Evolutionary conservation across 768 basidiomycete species (phyloP).

Genomic region (Boletus subparvulus): DNA sequence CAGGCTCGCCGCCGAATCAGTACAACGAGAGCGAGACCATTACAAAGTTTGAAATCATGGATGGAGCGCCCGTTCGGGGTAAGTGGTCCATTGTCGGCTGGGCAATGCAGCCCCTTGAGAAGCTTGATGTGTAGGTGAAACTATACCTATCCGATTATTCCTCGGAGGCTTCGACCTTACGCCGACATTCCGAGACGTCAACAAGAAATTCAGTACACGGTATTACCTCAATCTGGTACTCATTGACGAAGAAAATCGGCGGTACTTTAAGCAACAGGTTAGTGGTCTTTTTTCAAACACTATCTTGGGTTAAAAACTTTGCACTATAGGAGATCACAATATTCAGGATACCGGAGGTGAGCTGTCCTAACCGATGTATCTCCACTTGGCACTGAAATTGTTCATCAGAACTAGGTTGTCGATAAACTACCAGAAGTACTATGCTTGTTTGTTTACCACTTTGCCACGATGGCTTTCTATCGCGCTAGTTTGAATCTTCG

Average conservation of each 20-base stretch:
- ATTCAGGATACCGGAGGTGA: slow-evolving; percentile 85
- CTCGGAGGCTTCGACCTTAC: slow-evolving; percentile 98
- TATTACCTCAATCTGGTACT: slow-evolving; percentile 98
- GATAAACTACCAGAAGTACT: not conserved
- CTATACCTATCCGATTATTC: slow-evolving; percentile 96
- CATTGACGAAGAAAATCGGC: slow-evolving; percentile 96
- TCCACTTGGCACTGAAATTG: slow-evolving; percentile 1
- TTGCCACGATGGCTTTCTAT: slow-evolving; percentile 1
- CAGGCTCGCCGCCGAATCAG: slow-evolving; percentile 96
- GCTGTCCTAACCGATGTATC: slow-evolving; percentile 13
- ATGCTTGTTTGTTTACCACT: slow-evolving; percentile 6
- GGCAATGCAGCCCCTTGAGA: not conserved
- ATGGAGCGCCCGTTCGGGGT: slow-evolving; percentile 97
- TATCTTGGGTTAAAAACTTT: not conserved
- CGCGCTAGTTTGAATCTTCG: slow-evolving; percentile 3
- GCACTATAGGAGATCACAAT: slow-evolving; percentile 73
- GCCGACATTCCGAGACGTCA: slow-evolving; percentile 97
- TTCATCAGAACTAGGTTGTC: slow-evolving; percentile 36
- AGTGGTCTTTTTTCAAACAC: slow-evolving; percentile 7
- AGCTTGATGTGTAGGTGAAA: slow-evolving; percentile 67
- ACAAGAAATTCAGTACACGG: slow-evolving; percentile 97
- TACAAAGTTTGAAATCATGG: slow-evolving; percentile 99
- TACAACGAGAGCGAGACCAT: slow-evolving; percentile 99
- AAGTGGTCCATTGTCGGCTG: slow-evolving; percentile 13
- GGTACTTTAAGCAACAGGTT: slow-evolving; percentile 97